A percentile compares a stretch with the other conserved stretches of the same genome.
These are phyloP conservation scores for Bondarzewia mesenterica DNA, from an alignment of 1,284 basidiomycete species.

Conservation along the genomic window DNA sequence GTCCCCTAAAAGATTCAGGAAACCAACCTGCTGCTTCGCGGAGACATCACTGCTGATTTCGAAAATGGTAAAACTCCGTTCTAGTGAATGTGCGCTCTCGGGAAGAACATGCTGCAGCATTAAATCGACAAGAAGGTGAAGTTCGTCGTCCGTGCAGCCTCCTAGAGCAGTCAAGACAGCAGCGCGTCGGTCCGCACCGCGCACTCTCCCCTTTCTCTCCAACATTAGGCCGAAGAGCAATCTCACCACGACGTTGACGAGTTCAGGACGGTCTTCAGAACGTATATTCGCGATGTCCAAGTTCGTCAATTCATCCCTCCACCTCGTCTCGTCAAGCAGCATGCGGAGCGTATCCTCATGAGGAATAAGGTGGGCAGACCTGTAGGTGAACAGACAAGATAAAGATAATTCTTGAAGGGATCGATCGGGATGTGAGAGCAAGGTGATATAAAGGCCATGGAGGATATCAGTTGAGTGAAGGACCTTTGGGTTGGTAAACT, in stretches of 20 bases:
- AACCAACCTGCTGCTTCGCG: conserved; percentile 77
- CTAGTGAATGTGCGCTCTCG: conserved; percentile 1
- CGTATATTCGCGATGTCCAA: conserved; percentile 67
- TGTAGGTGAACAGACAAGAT: conserved; percentile 81
- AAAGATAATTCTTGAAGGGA: conserved; percentile 74
- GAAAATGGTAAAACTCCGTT: conserved; percentile 14
- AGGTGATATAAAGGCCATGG: conserved; percentile 57
- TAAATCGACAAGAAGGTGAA: conserved; percentile 75
- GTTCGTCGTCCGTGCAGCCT: conserved; percentile 68
- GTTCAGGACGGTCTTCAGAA: conserved; percentile 51
- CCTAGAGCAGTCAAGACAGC: conserved; percentile 74
- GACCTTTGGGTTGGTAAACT: conserved; percentile 88
- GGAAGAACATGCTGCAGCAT: conserved; percentile 78
- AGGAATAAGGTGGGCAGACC: conserved; percentile 56
- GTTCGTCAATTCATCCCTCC: conserved; percentile 81
- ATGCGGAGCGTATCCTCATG: conserved; percentile 64
- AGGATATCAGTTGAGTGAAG: conserved; percentile 67
- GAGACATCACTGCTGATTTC: conserved; percentile 29
- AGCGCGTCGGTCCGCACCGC: conserved; percentile 67
- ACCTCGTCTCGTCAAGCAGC: conserved; percentile 81
- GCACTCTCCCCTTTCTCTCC: conserved; percentile 67
- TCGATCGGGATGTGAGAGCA: conserved; percentile 85
- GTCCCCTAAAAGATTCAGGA: conserved; percentile 78
- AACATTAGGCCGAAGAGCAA: conserved; percentile 89
- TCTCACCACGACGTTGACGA: conserved; percentile 73